Conservation (phyloP, 108 stramenopile genomes). For the Fragilaria radians region DNA sequence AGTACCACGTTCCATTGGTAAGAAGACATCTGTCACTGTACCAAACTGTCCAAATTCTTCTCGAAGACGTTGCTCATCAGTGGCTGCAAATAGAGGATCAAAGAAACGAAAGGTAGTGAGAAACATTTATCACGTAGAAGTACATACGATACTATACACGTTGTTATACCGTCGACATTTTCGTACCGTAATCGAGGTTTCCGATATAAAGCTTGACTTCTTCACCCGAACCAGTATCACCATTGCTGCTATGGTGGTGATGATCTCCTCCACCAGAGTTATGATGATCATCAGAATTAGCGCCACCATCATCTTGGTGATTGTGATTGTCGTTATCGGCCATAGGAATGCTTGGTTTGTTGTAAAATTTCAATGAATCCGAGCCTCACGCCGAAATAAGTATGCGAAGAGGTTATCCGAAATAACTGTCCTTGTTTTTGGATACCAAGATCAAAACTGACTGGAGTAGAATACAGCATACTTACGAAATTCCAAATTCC, state of each 20-base stretch:
- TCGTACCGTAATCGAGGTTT: conserved; percentile 75
- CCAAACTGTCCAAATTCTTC: conserved; percentile 69
- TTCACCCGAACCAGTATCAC: conserved; percentile 21
- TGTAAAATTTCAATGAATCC: too few species aligned
- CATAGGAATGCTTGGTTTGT: too few species aligned
- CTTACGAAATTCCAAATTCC: too few species aligned
- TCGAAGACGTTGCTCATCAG: conserved; percentile 64
- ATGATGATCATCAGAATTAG: conserved; percentile 14
- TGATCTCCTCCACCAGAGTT: conserved; percentile 7
- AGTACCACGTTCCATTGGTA: conserved; percentile 75
- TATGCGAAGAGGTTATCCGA: too few species aligned
- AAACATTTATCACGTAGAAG: not conserved
- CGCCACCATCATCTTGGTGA: conserved; percentile 5
- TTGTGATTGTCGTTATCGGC: conserved; percentile 8
- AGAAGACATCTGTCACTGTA: conserved; percentile 72
- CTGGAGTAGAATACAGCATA: too few species aligned
- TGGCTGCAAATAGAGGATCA: conserved; percentile 20
- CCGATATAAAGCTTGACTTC: conserved; percentile 89
- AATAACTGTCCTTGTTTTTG: too few species aligned
- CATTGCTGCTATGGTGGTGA: conserved; percentile 1
- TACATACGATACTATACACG: not conserved
- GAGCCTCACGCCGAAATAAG: too few species aligned
- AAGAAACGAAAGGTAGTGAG: not conserved
- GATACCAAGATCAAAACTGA: too few species aligned
- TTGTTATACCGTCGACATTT: not conserved